phyloP scores from a whole-genome alignment of 768 basidiomycete species.

The Suillus subaureus region DNA sequence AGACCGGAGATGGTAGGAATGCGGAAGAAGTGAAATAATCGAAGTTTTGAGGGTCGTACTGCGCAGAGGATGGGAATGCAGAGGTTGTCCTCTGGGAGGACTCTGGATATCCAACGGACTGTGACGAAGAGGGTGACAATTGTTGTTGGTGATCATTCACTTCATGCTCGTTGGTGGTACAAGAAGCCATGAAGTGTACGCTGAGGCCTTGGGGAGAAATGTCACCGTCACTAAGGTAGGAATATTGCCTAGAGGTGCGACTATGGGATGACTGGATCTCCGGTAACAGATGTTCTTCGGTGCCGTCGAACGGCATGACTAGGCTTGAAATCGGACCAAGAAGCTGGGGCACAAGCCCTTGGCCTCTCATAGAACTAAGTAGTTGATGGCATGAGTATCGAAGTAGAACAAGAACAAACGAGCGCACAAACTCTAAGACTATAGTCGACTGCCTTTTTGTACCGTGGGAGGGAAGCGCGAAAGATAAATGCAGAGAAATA shows the following conservation, averaged over 20 bases:
- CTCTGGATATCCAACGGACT: conserved; percentile 26
- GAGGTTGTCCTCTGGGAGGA: conserved; percentile 35
- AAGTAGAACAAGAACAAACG: background rate
- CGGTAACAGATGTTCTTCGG: conserved; percentile 20
- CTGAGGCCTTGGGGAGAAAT: conserved; percentile 14
- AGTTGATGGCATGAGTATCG: background rate
- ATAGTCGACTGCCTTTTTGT: conserved; percentile 1
- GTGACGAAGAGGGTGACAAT: conserved; percentile 13
- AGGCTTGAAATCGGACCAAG: background rate
- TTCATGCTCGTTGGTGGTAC: conserved; percentile 26
- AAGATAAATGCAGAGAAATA: conserved; percentile 1
- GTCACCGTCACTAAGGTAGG: conserved; percentile 17
- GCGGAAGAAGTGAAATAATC: conserved; percentile 12
- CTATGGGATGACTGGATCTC: conserved; percentile 20
- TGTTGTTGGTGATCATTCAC: conserved; percentile 27
- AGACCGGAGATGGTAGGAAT: conserved; percentile 15
- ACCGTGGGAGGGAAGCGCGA: conserved; percentile 7
- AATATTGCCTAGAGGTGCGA: conserved; percentile 14
- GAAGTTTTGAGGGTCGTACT: conserved; percentile 17
- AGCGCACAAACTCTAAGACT: background rate
- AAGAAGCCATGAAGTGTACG: conserved; percentile 32
- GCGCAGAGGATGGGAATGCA: conserved; percentile 18
- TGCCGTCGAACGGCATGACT: conserved; percentile 13
- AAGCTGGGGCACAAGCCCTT: conserved; percentile 1
- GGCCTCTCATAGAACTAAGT: conserved; percentile 3